Percentiles rank a stretch among this genome's conserved stretches.
These are phyloP conservation scores for Linnemannia hyalina DNA, from an alignment of 192 early-diverging fungal species.

Conservation along the genomic window DNA sequence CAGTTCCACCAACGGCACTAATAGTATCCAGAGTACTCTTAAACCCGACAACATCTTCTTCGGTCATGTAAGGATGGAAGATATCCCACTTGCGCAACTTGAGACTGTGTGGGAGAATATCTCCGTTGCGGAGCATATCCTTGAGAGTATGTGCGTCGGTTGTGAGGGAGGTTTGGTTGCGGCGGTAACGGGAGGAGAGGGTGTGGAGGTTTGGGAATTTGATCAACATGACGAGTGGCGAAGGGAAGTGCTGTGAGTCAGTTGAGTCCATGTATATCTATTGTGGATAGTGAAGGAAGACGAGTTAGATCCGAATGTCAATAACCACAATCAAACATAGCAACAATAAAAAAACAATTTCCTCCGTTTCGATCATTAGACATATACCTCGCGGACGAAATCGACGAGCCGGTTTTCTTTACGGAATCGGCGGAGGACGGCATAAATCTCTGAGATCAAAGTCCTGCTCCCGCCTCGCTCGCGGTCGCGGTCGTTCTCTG, in stretches of 20 bases:
- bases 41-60: constrained; percentile 56
- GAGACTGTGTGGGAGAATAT: constrained; percentile 43
- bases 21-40: constrained; percentile 43
- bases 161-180: constrained; percentile 58
- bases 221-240: constrained; percentile 65
- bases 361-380: neutral
- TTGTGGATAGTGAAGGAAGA: neutral
- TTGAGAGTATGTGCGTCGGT: constrained; percentile 58
- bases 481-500: constrained; percentile 52
- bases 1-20: constrained; percentile 17
- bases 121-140: constrained; percentile 54
- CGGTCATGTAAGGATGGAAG: constrained; percentile 62
- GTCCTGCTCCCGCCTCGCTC: constrained; percentile 46
- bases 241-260: constrained; percentile 58
- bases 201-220: constrained; percentile 61
- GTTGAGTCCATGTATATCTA: constrained; percentile 65
- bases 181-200: constrained; percentile 55
- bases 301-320: neutral
- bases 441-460: constrained; percentile 58
- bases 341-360: neutral
- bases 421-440: constrained; percentile 60
- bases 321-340: neutral
- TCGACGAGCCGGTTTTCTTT: constrained; percentile 55
- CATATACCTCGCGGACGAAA: constrained; percentile 56
- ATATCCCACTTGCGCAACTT: constrained; percentile 50